Evolutionary conservation across 177 flowering plant species (phyloP), one percentile per base, ranked within the genome.

Genomic region (Vitis hybrid): DNA sequence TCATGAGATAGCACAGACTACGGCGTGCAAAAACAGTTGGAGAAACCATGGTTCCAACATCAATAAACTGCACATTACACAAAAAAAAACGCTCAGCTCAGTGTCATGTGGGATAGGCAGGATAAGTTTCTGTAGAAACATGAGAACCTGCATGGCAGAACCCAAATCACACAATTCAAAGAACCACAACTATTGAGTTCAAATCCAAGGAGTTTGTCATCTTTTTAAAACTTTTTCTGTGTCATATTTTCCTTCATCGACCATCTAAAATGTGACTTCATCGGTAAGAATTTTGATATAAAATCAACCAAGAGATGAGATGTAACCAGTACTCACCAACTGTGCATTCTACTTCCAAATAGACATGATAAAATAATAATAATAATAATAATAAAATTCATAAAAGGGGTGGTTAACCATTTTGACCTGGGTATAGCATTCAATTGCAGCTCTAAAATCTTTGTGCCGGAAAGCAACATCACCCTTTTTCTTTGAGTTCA

Each of bases 21-120:
- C 97, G 97, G n/a, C 98, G 94, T 23, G 97, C 96, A 80, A 48
- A 86, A 17, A 90, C 88, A 13, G 98, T 94, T 11, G 98, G 97
- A 60, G 98, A 94, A 60, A 92, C 81, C 96, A 89, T 88, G 39
- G 93, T 92, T 68, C 97, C 98, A 21, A 79, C 93, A n/a, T 89
- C 94, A 56, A 94, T 87, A 81, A 94, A 94, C 98, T 92, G 96
- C 81, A 84, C 52, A 70, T 30, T 4, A 21, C 32, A 66, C 10
- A n/a, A 58, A 65, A 51, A 48, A 68, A 45, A 65, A 56, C 39
- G 51, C 65, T 76, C 57, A 67, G 70, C 54, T 51, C 11, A 55
- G 15, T 62, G 58, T 2, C 70, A 55, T 2, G 17, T 15, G 49
- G 55, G 39, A 13, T 50, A 8, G 21, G 56, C 56, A 12, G 17